Evolutionary conservation across 208 protist species (phyloP).

Genomic region (Jaenimonas drosophilae): DNA sequence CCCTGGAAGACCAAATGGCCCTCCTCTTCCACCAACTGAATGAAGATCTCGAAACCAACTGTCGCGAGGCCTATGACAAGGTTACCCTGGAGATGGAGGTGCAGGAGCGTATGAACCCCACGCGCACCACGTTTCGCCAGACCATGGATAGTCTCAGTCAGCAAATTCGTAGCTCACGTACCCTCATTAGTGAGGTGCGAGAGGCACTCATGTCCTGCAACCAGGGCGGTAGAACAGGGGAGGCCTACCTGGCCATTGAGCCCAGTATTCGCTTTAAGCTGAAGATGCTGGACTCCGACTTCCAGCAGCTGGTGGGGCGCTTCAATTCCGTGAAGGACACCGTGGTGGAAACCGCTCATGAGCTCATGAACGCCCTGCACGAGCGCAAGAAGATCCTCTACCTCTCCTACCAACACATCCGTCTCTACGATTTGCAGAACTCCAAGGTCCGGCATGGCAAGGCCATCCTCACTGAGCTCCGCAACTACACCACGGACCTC

Average conservation of each 20-base stretch:
- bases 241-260: conserved; percentile 73
- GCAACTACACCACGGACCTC: conserved; percentile 43
- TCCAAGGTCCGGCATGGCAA: conserved; percentile 66
- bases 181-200: conserved; percentile 69
- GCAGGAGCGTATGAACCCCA: conserved; percentile 71
- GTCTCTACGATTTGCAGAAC: conserved; percentile 85
- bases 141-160: conserved; percentile 86
- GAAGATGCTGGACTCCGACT: conserved; percentile 84
- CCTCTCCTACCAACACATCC: conserved; percentile 89
- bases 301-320: conserved; percentile 79
- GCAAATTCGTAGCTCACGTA: conserved; percentile 61
- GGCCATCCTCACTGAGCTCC: conserved; percentile 65
- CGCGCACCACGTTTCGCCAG: conserved; percentile 75
- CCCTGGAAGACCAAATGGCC: conserved; percentile 89
- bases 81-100: conserved; percentile 61
- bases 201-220: conserved; percentile 49
- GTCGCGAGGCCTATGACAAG: conserved; percentile 64
- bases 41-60: conserved; percentile 61
- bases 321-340: conserved; percentile 82
- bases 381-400: conserved; percentile 88
- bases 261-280: conserved; percentile 83
- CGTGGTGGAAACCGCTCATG: conserved; percentile 71
- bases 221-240: conserved; percentile 33
- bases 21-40: conserved; percentile 86
- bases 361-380: conserved; percentile 79